Base-by-base conservation (phyloP, 768 basidiomycete genomes). In the Pulveroboletus sp. region DNA sequence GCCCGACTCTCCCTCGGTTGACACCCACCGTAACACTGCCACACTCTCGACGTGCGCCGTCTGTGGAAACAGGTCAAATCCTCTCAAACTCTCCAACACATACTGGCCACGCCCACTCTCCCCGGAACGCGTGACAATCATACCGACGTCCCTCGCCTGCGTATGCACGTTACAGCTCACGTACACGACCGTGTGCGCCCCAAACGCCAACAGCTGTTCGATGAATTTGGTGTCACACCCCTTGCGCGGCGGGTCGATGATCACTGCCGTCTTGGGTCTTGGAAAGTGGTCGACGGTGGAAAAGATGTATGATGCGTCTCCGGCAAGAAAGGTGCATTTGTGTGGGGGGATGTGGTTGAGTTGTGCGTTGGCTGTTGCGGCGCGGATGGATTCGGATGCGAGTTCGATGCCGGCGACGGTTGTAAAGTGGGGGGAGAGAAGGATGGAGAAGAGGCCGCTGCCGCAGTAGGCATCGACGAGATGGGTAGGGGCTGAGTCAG, bases 111-210 rank as follows among this genome's bases (percentile, higher is more conserved):
- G 56, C 72, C 32, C 58, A 72, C 37, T 72, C 57, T 69, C 68
- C 52, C 51, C 45, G 0, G 75, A 77, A 62, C 79, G 68, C 19
- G 56, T 48, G 37, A 84, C 29, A 31, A 97, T 80, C 68, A 73
- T 79, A 14, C 90, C 93, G 3, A 97, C 75, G 67, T 97, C 94
- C 59, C 94, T 72, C 27, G 89, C 90, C 72, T 91, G 89, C 8
- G 93, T 93, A 60, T 94, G 94, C 40, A 97, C 94, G 62, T 95
- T 97, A 60, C 94, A 97, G 62, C 89, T 92, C 48, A 97, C 91
- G 61, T 97, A 97, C 42, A 94, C 88, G 53, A 94, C 75, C 24
- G 79, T 80, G 47, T 72, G 69, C 12, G 85, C 74, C 32, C 81
- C 69, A 68, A 97, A 89, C 6, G 60, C 65, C 43, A 94, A 61